phyloP scores from a whole-genome alignment of 306 rosid species.

The Comarum palustre region DNA sequence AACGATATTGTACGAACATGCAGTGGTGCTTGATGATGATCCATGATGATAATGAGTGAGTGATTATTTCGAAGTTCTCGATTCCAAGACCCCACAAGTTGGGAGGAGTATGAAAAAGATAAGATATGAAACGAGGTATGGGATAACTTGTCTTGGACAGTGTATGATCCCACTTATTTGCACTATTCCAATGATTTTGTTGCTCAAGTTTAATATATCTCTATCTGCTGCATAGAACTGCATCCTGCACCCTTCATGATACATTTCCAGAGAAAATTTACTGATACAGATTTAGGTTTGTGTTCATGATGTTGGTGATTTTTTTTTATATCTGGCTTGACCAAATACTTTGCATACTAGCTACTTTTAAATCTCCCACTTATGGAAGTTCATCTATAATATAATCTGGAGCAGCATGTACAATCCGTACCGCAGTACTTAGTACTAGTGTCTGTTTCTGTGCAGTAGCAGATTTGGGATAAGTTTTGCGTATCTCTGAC shows the following conservation, averaged over 20 bases:
- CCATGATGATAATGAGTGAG: conserved; percentile 14
- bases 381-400: not conserved
- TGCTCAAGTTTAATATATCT: conserved; percentile 11
- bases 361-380: not conserved
- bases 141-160: conserved; percentile 71
- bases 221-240: not conserved
- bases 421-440: conserved; percentile 11
- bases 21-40: conserved; percentile 37
- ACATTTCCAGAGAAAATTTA: not conserved
- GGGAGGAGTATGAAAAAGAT: conserved; percentile 38
- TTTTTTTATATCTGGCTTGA: conserved; percentile 2
- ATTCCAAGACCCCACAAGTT: conserved; percentile 62
- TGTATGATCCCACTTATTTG: conserved; percentile 47
- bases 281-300: conserved; percentile 3
- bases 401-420: not conserved
- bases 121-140: conserved; percentile 54
- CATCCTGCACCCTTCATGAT: not conserved
- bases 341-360: not conserved
- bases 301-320: conserved; percentile 1
- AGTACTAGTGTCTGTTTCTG: not conserved
- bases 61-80: conserved; percentile 44
- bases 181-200: conserved; percentile 3
- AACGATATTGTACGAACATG: conserved; percentile 74
- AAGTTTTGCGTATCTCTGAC: conserved; percentile 11
- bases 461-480: conserved; percentile 1